Evolutionary conservation across 176 grass and related monocot species (phyloP).

Genomic region (Phragmites australis): DNA sequence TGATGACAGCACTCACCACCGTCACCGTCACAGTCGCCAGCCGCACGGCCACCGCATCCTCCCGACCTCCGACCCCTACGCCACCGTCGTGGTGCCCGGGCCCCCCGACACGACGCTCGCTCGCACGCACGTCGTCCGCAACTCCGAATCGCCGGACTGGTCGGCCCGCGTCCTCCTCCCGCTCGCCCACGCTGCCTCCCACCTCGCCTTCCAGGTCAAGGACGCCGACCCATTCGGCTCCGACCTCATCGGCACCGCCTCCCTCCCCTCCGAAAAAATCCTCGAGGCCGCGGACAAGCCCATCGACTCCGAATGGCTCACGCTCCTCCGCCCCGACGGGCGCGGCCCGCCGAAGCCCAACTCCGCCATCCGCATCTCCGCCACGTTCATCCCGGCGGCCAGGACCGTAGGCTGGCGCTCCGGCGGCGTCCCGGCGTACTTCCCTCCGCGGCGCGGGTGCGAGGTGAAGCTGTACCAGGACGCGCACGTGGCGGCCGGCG

Average conservation of each 20-base stretch:
- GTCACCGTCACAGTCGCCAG: too few relatives aligned
- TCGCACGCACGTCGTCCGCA: constrained; percentile 66
- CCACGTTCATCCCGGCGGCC: constrained; percentile 21
- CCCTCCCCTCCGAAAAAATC: constrained; percentile 18
- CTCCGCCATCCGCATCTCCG: constrained; percentile 47
- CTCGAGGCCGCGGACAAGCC: not conserved
- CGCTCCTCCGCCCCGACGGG: constrained; percentile 37
- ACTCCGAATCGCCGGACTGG: constrained; percentile 58
- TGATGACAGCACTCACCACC: not conserved
- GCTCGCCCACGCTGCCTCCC: constrained; percentile 55
- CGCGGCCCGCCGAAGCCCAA: constrained; percentile 29
- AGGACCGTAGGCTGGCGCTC: not conserved
- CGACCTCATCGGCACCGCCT: constrained; percentile 63
- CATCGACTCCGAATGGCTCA: not conserved
- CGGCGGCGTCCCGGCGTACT: constrained; percentile 53
- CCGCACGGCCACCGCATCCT: constrained; percentile 18
- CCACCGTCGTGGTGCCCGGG: constrained; percentile 31
- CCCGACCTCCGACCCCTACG: constrained; percentile 65
- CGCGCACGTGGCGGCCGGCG: constrained; percentile 50
- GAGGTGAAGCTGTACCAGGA: constrained; percentile 77
- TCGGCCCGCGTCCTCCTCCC: constrained; percentile 40
- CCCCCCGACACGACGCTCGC: constrained; percentile 51
- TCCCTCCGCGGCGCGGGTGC: constrained; percentile 59
- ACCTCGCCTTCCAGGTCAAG: constrained; percentile 56
- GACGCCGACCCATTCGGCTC: constrained; percentile 74